Percentiles rank a stretch among this genome's conserved stretches.
Conservation (phyloP, 1,139 yeast genomes). For the Sugiyamaella neomexicana region DNA sequence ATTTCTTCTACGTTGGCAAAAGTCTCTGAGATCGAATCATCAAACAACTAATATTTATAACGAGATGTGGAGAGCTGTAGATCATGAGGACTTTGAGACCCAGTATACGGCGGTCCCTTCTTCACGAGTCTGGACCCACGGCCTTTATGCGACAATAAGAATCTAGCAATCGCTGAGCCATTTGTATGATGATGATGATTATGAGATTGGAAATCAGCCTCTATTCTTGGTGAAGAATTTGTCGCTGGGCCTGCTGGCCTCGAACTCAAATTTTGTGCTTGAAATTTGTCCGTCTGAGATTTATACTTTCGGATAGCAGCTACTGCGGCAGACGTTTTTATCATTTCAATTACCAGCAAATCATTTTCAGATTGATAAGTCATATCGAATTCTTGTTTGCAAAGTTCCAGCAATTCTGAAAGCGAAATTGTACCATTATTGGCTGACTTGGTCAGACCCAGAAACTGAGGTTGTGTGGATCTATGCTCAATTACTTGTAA, state of each 20-base stretch:
- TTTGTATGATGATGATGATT: background rate
- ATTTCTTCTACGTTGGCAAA: background rate
- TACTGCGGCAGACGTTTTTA: background rate
- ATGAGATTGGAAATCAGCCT: background rate
- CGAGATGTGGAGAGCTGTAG: background rate
- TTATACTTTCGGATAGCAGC: conserved; percentile 6
- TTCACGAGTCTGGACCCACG: background rate
- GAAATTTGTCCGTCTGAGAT: background rate
- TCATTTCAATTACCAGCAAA: conserved; percentile 5
- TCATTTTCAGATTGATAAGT: conserved; percentile 14
- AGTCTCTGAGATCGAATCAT: too few relatives aligned
- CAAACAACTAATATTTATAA: background rate
- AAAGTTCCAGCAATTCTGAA: conserved; percentile 8
- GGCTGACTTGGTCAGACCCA: background rate
- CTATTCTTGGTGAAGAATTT: background rate
- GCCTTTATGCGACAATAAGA: background rate
- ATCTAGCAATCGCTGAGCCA: background rate
- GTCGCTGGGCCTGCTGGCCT: background rate
- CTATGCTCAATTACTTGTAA: conserved; percentile 8
- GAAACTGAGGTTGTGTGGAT: background rate
- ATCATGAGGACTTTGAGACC: background rate
- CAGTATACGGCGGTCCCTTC: background rate
- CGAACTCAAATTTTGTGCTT: background rate
- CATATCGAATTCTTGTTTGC: conserved; percentile 12
- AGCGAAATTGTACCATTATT: background rate